Evolutionary conservation across 202 grass and related monocot species (phyloP), one percentile per base, ranked within the genome.

Genomic region (Setaria italica): DNA sequence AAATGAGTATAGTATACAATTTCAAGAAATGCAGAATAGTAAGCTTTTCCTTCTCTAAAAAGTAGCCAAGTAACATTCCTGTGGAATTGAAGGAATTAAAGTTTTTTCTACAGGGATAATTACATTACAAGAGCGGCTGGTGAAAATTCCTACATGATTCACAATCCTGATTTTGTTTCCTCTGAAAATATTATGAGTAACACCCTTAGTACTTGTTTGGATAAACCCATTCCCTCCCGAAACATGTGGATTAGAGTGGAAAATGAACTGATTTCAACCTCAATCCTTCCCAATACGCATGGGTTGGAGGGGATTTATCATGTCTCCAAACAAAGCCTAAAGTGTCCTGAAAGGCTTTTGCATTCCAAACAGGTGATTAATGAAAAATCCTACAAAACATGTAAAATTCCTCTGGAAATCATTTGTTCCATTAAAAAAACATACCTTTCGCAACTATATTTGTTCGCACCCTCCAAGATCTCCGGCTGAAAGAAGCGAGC

Each of bases 391-490:
- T 19, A 57, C 39, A 19, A 45, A 11, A 46, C 75, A 60, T 47
- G 13, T 62, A 32, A 32, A 21, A 59, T 59, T 30, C 58, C 30
- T 85, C 55, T 60, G 11, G 17, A n/a, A 35, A 62, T 21, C 19
- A 57, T 47, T 39, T 33, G 57, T 59, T 48, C 13, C 9, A 51
- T 29, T 16, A 71, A 70, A 17, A 70, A 16, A 70, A 11, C 12
- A 53, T 89, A 99, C 97, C 90, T 94, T 82, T 92, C 90, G 3
- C 97, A 99, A 58, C 80, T 92, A 84, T 99, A 97, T 59, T 97
- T 99, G 87, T 99, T 99, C 79, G 85, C 90, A 48, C 97, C 97
- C 42, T 99, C 97, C 74, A 99, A 92, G 20, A 93, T 82, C 85
- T 99, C 97, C 14, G 97, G 89, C 77, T 88, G 85, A 74, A 99